Conservation (phyloP, 768 basidiomycete species). For the Postia placenta region DNA sequence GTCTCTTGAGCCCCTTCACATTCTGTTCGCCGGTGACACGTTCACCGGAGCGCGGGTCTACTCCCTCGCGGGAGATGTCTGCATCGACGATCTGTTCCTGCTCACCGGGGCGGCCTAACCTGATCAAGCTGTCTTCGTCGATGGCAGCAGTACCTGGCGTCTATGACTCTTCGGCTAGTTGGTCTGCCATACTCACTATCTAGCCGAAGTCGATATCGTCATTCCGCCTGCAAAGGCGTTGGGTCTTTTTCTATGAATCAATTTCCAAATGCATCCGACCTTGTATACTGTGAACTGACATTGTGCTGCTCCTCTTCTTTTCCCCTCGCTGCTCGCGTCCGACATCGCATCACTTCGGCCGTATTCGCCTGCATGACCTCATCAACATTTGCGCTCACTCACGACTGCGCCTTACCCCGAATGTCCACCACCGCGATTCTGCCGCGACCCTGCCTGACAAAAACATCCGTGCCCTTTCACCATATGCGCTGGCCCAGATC, state of each 20-base stretch:
- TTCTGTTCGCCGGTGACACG: not conserved
- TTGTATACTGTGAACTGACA: not conserved
- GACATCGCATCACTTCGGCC: not conserved
- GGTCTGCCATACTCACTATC: not conserved
- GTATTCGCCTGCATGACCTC: not conserved
- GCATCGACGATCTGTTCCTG: not conserved
- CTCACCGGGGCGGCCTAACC: no score
- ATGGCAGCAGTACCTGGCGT: not conserved
- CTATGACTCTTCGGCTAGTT: not conserved
- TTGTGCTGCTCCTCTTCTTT: not conserved
- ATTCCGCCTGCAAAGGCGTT: not conserved
- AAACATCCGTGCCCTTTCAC: no score
- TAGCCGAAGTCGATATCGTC: not conserved
- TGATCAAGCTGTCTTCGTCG: no score
- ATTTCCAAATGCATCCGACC: not conserved
- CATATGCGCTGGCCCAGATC: slow-evolving; percentile 46
- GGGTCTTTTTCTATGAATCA: no score
- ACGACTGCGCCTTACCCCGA: no score
- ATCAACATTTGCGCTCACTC: not conserved
- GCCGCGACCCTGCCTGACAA: no score
- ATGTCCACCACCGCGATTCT: no score
- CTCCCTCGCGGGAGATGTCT: slow-evolving; percentile 4
- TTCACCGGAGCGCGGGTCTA: not conserved
- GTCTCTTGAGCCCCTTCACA: not conserved
- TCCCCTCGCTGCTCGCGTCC: not conserved